Base-by-base conservation (phyloP, 1,284 basidiomycete genomes). In the Puccinia hordei region DNA sequence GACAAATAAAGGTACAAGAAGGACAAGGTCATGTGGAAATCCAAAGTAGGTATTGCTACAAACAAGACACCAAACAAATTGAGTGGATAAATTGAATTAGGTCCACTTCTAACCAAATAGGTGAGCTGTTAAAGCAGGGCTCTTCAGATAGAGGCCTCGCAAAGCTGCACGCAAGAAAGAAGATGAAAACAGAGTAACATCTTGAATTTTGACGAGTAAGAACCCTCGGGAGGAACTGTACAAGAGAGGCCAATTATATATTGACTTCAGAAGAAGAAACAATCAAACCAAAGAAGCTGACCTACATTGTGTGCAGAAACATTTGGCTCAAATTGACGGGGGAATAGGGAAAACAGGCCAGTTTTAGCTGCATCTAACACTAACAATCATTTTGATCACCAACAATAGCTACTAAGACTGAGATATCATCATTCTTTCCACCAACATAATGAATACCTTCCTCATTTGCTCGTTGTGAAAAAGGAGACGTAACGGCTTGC, bases 381-480 rank as follows among this genome's bases (percentile, higher is more conserved):
- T 66, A 66, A 2, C 35, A 5, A 33, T 71, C 68, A 53, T n/a
- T 71, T 35, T 33, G 74, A 51, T 86, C 86, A 2, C 85, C 85
- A 30, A 87, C 85, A 2, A 87, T 85, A 8, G 86, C 86, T 9
- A 86, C 85, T 24, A 87, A 80, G 30, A 87, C 86, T 30, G 86
- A 86, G 53, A 87, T 86, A 80, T 87, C 87, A 80, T 87, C 87
- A 81, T 85, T 84, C 82, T 87, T 87, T 17, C 87, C 87, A 17
- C 87, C 87, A 5, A 87, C 86, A 80, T 87, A 87, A 83, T 87
- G 86, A 71, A 88, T 86, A 10, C 88, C 89, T 82, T 89, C 88
- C 81, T 89, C 88, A 73, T 88, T 88, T 10, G 89, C 88, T 69
- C 87, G 85, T 77, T 87, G 86, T 85, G 88, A 88, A 83, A 89